A percentile compares a stretch with the other conserved stretches of the same genome.
phyloP scores from a whole-genome alignment of 352 stramenopile genomes.

The Pythium phragmiticola region DNA sequence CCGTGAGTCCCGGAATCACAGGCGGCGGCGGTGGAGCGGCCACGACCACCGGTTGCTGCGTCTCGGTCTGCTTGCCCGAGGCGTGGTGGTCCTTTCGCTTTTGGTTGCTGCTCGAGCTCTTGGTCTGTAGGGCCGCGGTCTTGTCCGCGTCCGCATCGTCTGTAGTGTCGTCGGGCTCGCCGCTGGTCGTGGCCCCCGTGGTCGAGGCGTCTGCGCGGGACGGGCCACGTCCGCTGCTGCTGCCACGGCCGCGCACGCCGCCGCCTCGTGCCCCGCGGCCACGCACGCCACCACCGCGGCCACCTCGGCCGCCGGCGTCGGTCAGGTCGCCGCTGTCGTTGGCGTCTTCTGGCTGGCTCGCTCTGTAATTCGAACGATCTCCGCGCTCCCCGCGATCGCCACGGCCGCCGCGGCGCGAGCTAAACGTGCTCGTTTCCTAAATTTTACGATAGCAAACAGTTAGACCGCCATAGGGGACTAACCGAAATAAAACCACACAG shows the following conservation, averaged over 20 bases:
- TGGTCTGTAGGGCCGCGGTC: slow-evolving; percentile 27
- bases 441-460: background rate
- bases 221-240: slow-evolving; percentile 40
- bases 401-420: slow-evolving; percentile 4
- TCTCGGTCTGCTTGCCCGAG: slow-evolving; percentile 35
- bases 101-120: slow-evolving; percentile 24
- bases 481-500: background rate
- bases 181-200: slow-evolving; percentile 47
- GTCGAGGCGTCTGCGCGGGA: slow-evolving; percentile 30
- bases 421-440: slow-evolving; percentile 9
- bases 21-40: slow-evolving; percentile 15
- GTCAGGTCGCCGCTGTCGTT: slow-evolving; percentile 2
- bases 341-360: slow-evolving; percentile 14
- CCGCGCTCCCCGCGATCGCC: slow-evolving; percentile 13
- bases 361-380: slow-evolving; percentile 7
- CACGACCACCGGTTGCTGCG: slow-evolving; percentile 32
- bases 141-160: slow-evolving; percentile 37
- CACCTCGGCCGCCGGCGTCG: slow-evolving; percentile 1
- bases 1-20: slow-evolving; percentile 30
- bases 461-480: background rate
- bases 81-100: slow-evolving; percentile 41
- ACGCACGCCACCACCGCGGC: slow-evolving; percentile 45
- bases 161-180: slow-evolving; percentile 34
- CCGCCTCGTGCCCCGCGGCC: slow-evolving; percentile 42
- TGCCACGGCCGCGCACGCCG: slow-evolving; percentile 45